These are phyloP conservation scores for Chytriomyces sp. DNA, from an alignment of 192 early-diverging fungal species.

Conservation along the genomic window DNA sequence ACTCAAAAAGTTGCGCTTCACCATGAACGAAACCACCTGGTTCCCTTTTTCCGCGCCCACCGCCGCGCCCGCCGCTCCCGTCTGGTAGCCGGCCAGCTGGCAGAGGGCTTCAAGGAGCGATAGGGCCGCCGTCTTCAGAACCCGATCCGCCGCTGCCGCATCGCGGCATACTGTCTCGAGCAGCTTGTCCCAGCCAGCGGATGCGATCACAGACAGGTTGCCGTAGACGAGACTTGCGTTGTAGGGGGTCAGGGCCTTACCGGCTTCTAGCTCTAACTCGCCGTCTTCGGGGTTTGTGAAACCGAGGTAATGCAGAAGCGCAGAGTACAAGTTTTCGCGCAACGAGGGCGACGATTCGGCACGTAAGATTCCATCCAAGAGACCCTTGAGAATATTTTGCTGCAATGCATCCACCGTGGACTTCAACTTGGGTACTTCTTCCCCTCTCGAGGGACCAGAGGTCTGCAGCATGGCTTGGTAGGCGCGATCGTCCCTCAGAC, in stretches of 20 bases:
- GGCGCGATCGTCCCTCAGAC: conserved; percentile 58
- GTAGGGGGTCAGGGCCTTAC: not conserved
- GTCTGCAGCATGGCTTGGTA: conserved; percentile 54
- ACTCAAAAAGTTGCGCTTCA: conserved; percentile 50
- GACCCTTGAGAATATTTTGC: conserved; percentile 42
- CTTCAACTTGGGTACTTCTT: conserved; percentile 7
- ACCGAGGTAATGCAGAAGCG: conserved; percentile 72
- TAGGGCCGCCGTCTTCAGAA: conserved; percentile 87
- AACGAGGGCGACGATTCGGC: conserved; percentile 58
- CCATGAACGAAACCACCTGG: conserved; percentile 40
- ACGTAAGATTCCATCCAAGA: conserved; percentile 65
- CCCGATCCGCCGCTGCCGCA: conserved; percentile 77
- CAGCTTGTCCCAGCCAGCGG: conserved; percentile 64
- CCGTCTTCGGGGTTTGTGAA: conserved; percentile 53
- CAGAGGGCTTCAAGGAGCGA: conserved; percentile 72
- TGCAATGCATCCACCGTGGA: conserved; percentile 42
- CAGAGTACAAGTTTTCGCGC: conserved; percentile 81
- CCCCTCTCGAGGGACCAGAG: conserved; percentile 10
- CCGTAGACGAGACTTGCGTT: conserved; percentile 16
- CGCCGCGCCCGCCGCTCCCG: not conserved
- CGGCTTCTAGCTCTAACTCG: not conserved
- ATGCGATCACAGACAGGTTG: conserved; percentile 32
- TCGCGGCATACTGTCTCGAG: conserved; percentile 77
- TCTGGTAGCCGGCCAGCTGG: conserved; percentile 26
- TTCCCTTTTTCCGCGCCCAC: conserved; percentile 20